Evolutionary conservation across 1,284 basidiomycete genomes (phyloP).

Genomic region (Erythrobasidium hasegawianum): DNA sequence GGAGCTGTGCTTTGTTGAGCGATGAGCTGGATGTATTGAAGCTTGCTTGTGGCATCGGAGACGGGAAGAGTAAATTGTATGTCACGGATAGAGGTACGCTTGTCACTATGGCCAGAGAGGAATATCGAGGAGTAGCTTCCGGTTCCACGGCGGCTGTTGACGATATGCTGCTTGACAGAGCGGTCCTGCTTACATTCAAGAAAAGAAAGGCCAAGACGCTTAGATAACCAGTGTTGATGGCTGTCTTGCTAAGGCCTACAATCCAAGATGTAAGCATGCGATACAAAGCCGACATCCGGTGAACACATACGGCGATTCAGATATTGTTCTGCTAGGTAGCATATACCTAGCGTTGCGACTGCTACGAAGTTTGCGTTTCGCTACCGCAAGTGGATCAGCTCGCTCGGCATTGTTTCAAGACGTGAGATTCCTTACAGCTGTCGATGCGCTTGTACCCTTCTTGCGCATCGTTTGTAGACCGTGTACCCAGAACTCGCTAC

Average conservation of each 20-base stretch:
- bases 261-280: background rate
- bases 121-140: constrained; percentile 7
- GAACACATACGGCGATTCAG: constrained; percentile 36
- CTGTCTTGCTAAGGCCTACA: constrained; percentile 10
- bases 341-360: constrained; percentile 31
- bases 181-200: constrained; percentile 35
- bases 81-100: constrained; percentile 9
- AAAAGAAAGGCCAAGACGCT: constrained; percentile 37
- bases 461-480: constrained; percentile 28
- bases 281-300: too few relatives aligned
- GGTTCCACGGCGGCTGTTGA: constrained; percentile 17
- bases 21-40: background rate
- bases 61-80: background rate
- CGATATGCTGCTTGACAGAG: constrained; percentile 29
- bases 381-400: background rate
- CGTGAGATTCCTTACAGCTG: constrained; percentile 11
- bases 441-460: constrained; percentile 8
- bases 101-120: constrained; percentile 31
- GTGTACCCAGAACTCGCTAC: constrained; percentile 22
- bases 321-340: constrained; percentile 37
- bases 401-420: background rate
- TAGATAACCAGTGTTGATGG: constrained; percentile 36
- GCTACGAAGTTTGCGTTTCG: constrained; percentile 39
- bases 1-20: background rate
- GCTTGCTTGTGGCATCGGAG: background rate